Conservation (phyloP, 2,329 filamentous ascomycete genomes). For the Colletotrichum salicis region DNA sequence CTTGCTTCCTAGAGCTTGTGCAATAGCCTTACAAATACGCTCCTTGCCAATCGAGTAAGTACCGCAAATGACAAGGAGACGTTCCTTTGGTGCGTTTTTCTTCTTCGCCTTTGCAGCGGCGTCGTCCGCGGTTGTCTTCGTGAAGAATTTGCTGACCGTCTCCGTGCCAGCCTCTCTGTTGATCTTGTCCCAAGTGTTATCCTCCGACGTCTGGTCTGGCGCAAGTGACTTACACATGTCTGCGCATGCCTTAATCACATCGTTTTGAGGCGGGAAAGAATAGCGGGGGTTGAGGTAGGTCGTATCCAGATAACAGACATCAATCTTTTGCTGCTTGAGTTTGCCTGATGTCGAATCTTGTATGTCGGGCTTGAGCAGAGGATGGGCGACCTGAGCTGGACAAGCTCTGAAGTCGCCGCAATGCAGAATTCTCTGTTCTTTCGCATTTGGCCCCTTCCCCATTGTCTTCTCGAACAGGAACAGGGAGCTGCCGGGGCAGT, state of each 20-base stretch:
- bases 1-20: conserved; percentile 83
- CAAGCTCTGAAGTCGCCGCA: conserved; percentile 97
- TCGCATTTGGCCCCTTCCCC: conserved; percentile 67
- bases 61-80: conserved; percentile 90
- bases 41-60: conserved; percentile 99
- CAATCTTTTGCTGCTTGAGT: conserved; percentile 83
- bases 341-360: conserved; percentile 77
- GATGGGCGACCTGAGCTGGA: conserved; percentile 83
- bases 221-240: conserved; percentile 85
- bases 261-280: conserved; percentile 87
- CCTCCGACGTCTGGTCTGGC: conserved; percentile 66
- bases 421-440: conserved; percentile 84
- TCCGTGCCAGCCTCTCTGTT: conserved; percentile 54
- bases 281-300: conserved; percentile 97
- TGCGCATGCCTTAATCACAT: conserved; percentile 88
- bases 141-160: conserved; percentile 65
- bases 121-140: conserved; percentile 46
- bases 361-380: conserved; percentile 80
- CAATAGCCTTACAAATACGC: conserved; percentile 92
- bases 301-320: conserved; percentile 96
- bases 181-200: conserved; percentile 58
- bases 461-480: conserved; percentile 89
- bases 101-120: conserved; percentile 43
- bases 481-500: conserved; percentile 93
- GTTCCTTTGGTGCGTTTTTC: conserved; percentile 53